These are phyloP conservation scores for Pyrrhoderma lamaoense DNA, from an alignment of 1,284 basidiomycete genomes.

Conservation along the genomic window DNA sequence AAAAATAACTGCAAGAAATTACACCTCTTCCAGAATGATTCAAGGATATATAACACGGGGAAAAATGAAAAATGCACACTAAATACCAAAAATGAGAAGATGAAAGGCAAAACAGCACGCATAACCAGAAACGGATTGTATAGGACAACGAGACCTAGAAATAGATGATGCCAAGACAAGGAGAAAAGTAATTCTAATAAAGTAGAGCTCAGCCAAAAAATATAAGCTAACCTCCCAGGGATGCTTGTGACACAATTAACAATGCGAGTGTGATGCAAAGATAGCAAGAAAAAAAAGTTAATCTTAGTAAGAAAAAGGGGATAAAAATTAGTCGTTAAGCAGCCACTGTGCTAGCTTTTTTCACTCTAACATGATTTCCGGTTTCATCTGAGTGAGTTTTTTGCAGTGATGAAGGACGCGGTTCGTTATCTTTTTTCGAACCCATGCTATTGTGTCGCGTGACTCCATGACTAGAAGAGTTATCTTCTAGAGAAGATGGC, in stretches of 20 bases:
- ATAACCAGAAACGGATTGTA: not conserved
- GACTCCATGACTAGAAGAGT: not conserved
- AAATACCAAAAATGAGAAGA: not conserved
- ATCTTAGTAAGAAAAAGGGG: not conserved
- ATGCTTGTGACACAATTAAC: not conserved
- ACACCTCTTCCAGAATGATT: not conserved
- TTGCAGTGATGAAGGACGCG: conserved; percentile 1
- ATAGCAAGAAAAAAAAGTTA: not conserved
- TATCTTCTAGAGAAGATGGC: not conserved
- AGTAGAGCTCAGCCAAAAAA: not conserved
- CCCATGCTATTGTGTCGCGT: conserved; percentile 9
- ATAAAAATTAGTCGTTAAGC: not conserved
- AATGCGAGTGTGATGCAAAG: not conserved
- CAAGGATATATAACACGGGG: not conserved
- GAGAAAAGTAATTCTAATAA: not conserved
- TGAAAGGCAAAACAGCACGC: not conserved
- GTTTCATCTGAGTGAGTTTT: conserved; percentile 15
- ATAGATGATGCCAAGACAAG: too few relatives aligned
- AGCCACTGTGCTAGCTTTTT: not conserved
- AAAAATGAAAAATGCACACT: not conserved
- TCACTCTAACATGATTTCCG: not conserved
- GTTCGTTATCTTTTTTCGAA: not conserved
- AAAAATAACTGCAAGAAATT: not conserved
- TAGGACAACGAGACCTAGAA: not conserved
- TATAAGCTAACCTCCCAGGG: not conserved